These are phyloP conservation scores for Tetrastigma voinierianum DNA, from an alignment of 164 flowering plant species.

Conservation along the genomic window DNA sequence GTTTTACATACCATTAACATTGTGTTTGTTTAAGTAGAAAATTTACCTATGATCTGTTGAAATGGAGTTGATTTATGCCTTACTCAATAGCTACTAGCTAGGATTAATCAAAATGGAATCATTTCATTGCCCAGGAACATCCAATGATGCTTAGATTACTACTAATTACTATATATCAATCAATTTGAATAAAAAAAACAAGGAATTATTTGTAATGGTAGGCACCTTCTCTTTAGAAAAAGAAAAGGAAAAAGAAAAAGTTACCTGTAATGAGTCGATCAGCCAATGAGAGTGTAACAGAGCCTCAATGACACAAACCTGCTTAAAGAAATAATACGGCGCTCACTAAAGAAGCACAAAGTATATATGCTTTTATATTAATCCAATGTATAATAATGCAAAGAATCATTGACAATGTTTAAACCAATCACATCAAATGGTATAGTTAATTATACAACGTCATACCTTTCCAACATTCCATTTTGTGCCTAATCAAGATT, in stretches of 20 bases:
- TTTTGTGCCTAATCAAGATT: not conserved
- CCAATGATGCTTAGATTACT: too few relatives aligned
- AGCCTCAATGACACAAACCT: not conserved
- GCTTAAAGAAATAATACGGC: conserved; percentile 8
- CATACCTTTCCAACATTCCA: conserved; percentile 8
- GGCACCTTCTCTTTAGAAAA: conserved; percentile 8
- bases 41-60: too few relatives aligned
- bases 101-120: too few relatives aligned
- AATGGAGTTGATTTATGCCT: too few relatives aligned
- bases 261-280: not conserved
- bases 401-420: conserved; percentile 17
- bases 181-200: not conserved
- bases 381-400: conserved; percentile 3
- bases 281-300: conserved; percentile 12
- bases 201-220: not conserved
- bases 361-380: conserved; percentile 27
- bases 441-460: conserved; percentile 10
- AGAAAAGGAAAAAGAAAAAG: not conserved
- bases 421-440: conserved; percentile 14
- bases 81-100: too few relatives aligned
- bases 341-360: conserved; percentile 19
- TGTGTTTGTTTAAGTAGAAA: too few relatives aligned
- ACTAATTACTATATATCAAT: too few relatives aligned
- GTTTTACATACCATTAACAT: too few relatives aligned
- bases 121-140: too few relatives aligned